phyloP scores from a whole-genome alignment of 331 rosid genomes.

The Telfairia occidentalis region DNA sequence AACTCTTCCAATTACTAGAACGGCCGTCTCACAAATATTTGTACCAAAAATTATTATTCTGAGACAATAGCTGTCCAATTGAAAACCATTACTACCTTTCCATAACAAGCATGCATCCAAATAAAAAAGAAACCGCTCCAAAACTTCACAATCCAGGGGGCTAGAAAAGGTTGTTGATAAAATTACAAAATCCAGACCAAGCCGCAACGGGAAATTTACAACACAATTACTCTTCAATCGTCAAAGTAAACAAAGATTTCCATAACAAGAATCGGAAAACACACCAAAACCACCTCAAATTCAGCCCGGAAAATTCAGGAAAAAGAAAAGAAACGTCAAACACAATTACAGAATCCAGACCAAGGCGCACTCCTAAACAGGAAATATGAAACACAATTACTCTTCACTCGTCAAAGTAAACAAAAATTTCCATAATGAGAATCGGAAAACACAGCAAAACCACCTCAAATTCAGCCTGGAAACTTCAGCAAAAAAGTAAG shows the following conservation, averaged over 20 bases:
- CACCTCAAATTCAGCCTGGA: neutral
- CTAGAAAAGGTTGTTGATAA: neutral
- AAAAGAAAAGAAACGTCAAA: too few relatives aligned
- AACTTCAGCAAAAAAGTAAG: neutral
- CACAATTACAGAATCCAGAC: too few relatives aligned
- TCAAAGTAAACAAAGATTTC: neutral
- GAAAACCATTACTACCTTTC: neutral
- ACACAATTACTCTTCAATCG: neutral
- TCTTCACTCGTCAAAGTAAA: neutral
- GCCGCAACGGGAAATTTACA: neutral
- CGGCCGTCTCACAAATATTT: neutral
- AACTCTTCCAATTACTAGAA: constrained; percentile 1
- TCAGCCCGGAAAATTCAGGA: neutral
- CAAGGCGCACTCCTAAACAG: neutral
- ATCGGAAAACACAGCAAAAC: neutral
- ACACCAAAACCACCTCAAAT: neutral
- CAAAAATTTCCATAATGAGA: neutral
- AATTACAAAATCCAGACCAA: neutral
- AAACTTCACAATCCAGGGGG: neutral
- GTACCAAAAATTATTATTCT: neutral
- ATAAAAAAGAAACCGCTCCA: neutral
- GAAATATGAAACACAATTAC: neutral
- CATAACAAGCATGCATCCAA: constrained; percentile 1
- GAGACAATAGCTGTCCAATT: neutral
- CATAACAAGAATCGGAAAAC: neutral